Base-by-base conservation (phyloP, 2,329 filamentous ascomycete species). In the Aureobasidium sp. region DNA sequence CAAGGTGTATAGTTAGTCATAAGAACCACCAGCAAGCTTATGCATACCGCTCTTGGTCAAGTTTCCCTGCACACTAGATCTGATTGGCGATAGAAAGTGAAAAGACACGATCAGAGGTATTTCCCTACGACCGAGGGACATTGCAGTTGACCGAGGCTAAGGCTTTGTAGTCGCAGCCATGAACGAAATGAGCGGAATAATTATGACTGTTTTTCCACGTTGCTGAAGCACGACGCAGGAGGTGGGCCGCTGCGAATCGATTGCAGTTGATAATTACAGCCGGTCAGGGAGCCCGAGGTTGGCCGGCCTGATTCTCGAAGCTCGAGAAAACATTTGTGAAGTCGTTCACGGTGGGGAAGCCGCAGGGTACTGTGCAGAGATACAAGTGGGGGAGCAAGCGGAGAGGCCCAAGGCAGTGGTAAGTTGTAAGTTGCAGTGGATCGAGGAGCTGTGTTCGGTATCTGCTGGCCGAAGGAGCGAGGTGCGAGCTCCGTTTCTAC, bases 261-360 rank as follows among this genome's bases (percentile, higher is more conserved):
- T 44, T 36, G 29, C n/a, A 31, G 29, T 31, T 29, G 36, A 42
- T 42, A 53, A 37, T 53, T n/a, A 27, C 82, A 82, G 64, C 85
- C 96, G 68, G 84, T 88, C 69, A 86, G 15, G 86, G 67, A 88
- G 1, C 90, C 97, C 68, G 82, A 85, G 8, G 67, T 79, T 78
- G 1, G 86, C 85, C 63, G 91, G 91, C 0, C 96, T 79, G 87
- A 86, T 72, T 87, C 88, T 0, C 82, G 49, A 90, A 70, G 82
- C 89, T 39, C 87, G 87, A 70, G 31, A n/a, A 51, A 8, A 7
- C 47, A n/a, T 80, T 69, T 97, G 95, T 73, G 85, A 95, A 73
- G 90, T 97, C 65, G 89, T 91, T 70, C 4, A n/a, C 15, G 97
- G 97, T 96, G 76, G 95, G 93, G 0, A 74, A 78, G 22, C 22